Conservation (phyloP, 1,284 basidiomycete species). For the Xerocomus minutiporus region DNA sequence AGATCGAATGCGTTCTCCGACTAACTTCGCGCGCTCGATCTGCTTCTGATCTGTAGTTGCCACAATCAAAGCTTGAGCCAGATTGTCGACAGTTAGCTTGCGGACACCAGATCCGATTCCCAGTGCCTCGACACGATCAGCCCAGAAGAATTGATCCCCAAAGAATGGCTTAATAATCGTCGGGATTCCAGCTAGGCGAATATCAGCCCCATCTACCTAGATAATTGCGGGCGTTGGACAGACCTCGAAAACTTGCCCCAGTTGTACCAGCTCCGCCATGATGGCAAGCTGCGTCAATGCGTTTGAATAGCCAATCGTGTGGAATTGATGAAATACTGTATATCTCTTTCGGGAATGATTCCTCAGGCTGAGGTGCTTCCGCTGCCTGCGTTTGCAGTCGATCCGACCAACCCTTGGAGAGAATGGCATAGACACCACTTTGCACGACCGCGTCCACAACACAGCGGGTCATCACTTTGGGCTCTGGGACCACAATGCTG, state of each 20-base stretch:
- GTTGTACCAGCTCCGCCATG: conserved; percentile 97
- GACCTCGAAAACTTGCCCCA: conserved; percentile 86
- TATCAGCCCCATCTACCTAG: conserved; percentile 5
- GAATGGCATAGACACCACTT: conserved; percentile 84
- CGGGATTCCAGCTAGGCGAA: conserved; percentile 74
- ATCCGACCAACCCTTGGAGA: conserved; percentile 98
- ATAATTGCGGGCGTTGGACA: conserved; percentile 15
- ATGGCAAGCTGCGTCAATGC: conserved; percentile 94
- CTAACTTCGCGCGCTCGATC: conserved; percentile 74
- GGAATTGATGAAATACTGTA: conserved; percentile 85
- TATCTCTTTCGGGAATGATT: conserved; percentile 71
- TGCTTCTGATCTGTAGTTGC: conserved; percentile 88
- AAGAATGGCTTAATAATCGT: conserved; percentile 98
- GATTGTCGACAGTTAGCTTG: conserved; percentile 74
- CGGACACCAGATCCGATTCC: conserved; percentile 85
- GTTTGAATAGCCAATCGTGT: conserved; percentile 94
- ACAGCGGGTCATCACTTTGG: conserved; percentile 84
- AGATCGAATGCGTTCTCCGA: conserved; percentile 81
- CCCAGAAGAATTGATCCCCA: conserved; percentile 97
- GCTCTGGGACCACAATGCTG: conserved; percentile 96
- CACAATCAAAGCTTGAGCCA: conserved; percentile 71
- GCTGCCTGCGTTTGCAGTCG: conserved; percentile 67
- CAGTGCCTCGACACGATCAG: conserved; percentile 88
- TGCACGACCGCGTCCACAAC: conserved; percentile 84
- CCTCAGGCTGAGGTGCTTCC: conserved; percentile 58